phyloP scores from a whole-genome alignment of 148 eudicot species.

The Nyssa sinensis region DNA sequence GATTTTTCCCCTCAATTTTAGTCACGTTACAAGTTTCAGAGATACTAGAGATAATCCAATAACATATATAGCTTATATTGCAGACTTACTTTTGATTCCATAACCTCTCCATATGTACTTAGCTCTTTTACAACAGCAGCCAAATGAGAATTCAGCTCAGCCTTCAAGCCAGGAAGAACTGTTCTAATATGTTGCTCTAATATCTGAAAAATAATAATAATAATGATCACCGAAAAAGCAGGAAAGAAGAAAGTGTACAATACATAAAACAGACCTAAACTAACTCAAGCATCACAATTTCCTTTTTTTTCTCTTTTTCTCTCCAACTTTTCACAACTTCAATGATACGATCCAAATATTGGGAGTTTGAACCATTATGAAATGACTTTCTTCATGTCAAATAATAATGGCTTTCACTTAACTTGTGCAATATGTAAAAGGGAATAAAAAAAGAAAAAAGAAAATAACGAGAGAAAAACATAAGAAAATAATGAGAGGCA shows the following conservation, averaged over 20 bases:
- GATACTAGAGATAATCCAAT: neutral
- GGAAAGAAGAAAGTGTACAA: neutral
- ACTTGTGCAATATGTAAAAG: neutral
- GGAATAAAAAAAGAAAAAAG: no score
- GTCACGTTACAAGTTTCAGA: neutral
- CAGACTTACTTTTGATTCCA: constrained; percentile 39
- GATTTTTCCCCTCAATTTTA: neutral
- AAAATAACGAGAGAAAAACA: no score
- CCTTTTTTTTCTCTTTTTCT: neutral
- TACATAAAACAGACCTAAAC: neutral
- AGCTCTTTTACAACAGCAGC: constrained; percentile 39
- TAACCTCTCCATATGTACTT: constrained; percentile 41
- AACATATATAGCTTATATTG: constrained; percentile 2
- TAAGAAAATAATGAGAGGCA: no score
- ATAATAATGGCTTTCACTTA: neutral
- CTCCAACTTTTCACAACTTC: no score
- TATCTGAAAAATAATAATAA: constrained; percentile 35
- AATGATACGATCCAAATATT: no score
- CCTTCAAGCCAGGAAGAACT: constrained; percentile 45
- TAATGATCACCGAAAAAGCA: neutral
- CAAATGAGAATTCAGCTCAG: constrained; percentile 40
- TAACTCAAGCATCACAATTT: neutral
- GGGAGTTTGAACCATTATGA: no score
- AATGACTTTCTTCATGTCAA: neutral
- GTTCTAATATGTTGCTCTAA: constrained; percentile 46